phyloP scores from a whole-genome alignment of 2,329 filamentous ascomycete species.

The Grosmannia clavigera region DNA sequence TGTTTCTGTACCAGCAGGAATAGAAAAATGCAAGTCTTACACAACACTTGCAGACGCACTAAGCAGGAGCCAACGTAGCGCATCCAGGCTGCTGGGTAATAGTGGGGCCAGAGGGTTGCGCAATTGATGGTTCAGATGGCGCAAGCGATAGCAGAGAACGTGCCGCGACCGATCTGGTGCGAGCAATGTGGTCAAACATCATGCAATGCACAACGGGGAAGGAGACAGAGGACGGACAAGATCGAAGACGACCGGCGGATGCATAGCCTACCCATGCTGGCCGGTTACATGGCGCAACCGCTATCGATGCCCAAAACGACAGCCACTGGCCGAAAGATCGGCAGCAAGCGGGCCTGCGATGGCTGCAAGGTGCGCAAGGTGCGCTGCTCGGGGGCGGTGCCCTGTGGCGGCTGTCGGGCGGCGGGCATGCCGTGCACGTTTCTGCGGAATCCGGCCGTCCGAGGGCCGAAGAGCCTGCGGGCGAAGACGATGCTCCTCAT shows the following conservation, averaged over 20 bases:
- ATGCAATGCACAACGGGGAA: background rate
- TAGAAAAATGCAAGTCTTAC: background rate
- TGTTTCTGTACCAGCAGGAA: background rate
- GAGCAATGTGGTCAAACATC: background rate
- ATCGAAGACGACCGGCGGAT: too few relatives aligned
- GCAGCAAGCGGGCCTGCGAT: slow-evolving; percentile 31
- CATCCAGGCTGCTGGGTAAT: background rate
- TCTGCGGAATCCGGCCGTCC: slow-evolving; percentile 27
- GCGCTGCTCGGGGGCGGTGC: slow-evolving; percentile 33
- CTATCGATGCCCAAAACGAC: background rate
- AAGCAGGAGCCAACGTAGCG: background rate
- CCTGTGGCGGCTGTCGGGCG: slow-evolving; percentile 31
- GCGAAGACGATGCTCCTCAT: slow-evolving; percentile 32
- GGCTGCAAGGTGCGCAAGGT: slow-evolving; percentile 41
- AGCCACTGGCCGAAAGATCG: slow-evolving; percentile 17
- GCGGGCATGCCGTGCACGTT: slow-evolving; percentile 38
- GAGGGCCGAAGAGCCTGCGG: slow-evolving; percentile 33
- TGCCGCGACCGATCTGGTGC: background rate
- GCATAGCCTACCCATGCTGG: background rate
- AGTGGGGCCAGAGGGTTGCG: background rate
- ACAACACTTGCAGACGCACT: background rate
- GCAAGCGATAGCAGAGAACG: background rate
- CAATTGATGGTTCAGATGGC: background rate
- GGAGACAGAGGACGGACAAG: background rate
- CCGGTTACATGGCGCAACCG: background rate